Conservation (phyloP, 208 protist genomes). For the Vickermania ingenoplastis region DNA sequence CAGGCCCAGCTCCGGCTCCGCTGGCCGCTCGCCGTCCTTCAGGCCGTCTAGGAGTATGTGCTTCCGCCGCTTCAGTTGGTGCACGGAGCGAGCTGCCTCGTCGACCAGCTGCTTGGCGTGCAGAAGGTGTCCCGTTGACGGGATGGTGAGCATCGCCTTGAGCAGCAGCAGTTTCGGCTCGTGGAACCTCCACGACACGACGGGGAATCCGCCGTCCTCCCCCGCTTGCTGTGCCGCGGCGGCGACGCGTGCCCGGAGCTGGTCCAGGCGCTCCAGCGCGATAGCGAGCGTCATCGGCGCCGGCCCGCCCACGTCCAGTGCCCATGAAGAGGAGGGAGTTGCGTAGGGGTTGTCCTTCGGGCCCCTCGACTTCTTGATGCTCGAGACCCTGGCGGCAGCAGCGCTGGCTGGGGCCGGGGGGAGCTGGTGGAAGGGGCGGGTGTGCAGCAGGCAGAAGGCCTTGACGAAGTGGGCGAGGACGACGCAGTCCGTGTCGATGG, state of each 20-base stretch:
- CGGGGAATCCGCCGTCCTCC: slow-evolving; percentile 15
- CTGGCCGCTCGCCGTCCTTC: slow-evolving; percentile 16
- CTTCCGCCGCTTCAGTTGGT: slow-evolving; percentile 24
- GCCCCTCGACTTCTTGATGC: not conserved
- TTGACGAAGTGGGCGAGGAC: slow-evolving; percentile 70
- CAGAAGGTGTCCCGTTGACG: slow-evolving; percentile 56
- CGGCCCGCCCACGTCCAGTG: slow-evolving; percentile 17
- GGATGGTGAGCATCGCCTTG: slow-evolving; percentile 55
- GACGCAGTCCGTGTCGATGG: slow-evolving; percentile 66
- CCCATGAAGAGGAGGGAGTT: not conserved
- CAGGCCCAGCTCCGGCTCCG: slow-evolving; percentile 61
- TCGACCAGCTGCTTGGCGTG: slow-evolving; percentile 34
- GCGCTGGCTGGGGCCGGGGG: not conserved
- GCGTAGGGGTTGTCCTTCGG: not conserved
- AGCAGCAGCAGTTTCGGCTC: slow-evolving; percentile 68
- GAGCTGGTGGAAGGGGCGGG: slow-evolving; percentile 40
- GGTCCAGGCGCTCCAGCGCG: slow-evolving; percentile 57
- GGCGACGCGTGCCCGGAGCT: slow-evolving; percentile 21
- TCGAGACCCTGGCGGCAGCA: not conserved
- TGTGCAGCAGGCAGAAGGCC: slow-evolving; percentile 60
- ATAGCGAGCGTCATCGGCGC: slow-evolving; percentile 38
- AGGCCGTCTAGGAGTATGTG: slow-evolving; percentile 47
- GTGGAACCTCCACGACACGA: slow-evolving; percentile 27
- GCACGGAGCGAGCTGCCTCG: slow-evolving; percentile 40
- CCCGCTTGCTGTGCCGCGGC: not conserved